Conservation (phyloP, 164 flowering plant species). For the Tinospora cordifolia region DNA sequence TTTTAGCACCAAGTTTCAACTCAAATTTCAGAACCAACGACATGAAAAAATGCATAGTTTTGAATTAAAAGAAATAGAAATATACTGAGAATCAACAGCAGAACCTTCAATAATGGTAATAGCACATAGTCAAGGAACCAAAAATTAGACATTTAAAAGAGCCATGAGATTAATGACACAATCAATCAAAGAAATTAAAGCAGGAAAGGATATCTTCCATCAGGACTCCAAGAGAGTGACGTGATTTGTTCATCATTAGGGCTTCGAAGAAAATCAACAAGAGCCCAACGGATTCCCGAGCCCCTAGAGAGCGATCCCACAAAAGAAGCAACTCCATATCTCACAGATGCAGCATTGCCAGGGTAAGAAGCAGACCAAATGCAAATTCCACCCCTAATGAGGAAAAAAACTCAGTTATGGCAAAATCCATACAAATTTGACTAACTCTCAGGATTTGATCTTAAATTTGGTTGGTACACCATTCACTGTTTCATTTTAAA, state of each 20-base stretch:
- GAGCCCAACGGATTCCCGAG: slow-evolving; percentile 69
- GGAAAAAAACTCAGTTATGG: neutral
- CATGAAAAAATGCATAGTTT: too few species aligned
- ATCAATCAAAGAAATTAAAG: neutral
- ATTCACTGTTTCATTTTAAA: too few species aligned
- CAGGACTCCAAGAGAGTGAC: slow-evolving; percentile 91
- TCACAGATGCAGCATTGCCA: slow-evolving; percentile 72
- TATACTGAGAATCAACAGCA: neutral
- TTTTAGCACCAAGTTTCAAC: too few species aligned
- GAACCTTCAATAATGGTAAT: neutral
- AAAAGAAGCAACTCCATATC: slow-evolving; percentile 64
- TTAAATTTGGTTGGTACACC: neutral
- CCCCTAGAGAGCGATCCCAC: slow-evolving; percentile 63
- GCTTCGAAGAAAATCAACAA: slow-evolving; percentile 79
- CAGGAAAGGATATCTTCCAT: slow-evolving; percentile 84
- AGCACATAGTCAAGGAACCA: neutral
- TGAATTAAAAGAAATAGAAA: too few species aligned
- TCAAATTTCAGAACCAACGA: neutral
- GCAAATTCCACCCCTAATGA: slow-evolving; percentile 85
- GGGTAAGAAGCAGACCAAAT: slow-evolving; percentile 94
- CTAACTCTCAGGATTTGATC: neutral
- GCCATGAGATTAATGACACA: neutral
- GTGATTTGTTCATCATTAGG: slow-evolving; percentile 57
- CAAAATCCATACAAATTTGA: neutral
- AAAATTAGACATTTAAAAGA: neutral